phyloP scores from a whole-genome alignment of 352 stramenopile genomes.

The Globisporangium paroecandrum region DNA sequence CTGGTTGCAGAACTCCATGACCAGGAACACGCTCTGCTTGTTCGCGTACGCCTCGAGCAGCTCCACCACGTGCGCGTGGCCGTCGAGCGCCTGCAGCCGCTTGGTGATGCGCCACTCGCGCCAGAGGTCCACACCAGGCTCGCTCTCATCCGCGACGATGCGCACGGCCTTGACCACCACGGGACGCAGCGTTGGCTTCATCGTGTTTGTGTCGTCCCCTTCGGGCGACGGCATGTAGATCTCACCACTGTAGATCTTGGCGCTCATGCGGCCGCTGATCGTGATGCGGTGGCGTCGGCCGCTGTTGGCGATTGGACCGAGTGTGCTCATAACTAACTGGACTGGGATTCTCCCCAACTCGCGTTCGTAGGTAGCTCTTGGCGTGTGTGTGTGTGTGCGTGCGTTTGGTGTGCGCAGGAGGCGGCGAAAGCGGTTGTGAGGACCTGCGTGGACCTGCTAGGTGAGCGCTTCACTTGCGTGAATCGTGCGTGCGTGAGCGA shows the following conservation, averaged over 20 bases:
- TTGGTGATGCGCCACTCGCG: slow-evolving; percentile 20
- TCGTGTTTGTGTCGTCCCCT: not conserved
- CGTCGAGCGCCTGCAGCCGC: slow-evolving; percentile 14
- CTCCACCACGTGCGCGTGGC: slow-evolving; percentile 14
- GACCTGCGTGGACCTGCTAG: not conserved
- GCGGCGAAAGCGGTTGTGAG: slow-evolving; percentile 6
- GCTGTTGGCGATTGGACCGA: not conserved
- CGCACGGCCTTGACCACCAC: slow-evolving; percentile 19
- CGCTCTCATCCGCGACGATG: slow-evolving; percentile 7
- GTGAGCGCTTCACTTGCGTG: not conserved
- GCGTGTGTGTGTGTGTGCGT: not conserved
- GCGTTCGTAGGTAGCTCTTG: not conserved
- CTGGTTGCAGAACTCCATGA: slow-evolving; percentile 18
- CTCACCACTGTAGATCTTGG: slow-evolving; percentile 21
- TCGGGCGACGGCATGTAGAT: not conserved
- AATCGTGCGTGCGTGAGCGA: not conserved
- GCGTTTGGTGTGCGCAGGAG: not conserved
- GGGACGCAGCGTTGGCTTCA: not conserved
- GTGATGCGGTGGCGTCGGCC: slow-evolving; percentile 15
- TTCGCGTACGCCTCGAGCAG: slow-evolving; percentile 14
- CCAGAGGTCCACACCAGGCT: slow-evolving; percentile 10
- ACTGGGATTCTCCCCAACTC: not conserved
- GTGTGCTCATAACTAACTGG: not conserved
- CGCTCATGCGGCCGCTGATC: slow-evolving; percentile 21
- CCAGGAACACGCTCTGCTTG: slow-evolving; percentile 14